Conservation (phyloP, 1,284 basidiomycete species). For the Tetrapyrgos nigripes region DNA sequence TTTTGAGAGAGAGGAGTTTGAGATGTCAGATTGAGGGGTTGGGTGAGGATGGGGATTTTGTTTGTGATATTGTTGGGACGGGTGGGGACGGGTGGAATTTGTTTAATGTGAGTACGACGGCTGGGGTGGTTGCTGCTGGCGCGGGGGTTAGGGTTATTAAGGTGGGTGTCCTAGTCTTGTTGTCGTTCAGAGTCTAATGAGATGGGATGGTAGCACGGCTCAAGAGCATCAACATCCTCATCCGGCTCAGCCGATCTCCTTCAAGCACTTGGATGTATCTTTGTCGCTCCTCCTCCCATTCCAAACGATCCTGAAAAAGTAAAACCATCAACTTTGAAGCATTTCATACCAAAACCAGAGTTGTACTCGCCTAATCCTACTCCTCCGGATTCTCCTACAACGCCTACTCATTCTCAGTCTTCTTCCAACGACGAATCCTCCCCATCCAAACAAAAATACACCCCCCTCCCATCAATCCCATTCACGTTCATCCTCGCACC, state of each 20-base stretch:
- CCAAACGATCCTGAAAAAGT: not conserved
- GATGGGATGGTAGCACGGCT: slow-evolving; percentile 78
- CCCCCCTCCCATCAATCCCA: slow-evolving; percentile 16
- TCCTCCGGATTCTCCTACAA: slow-evolving; percentile 33
- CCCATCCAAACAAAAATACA: not conserved
- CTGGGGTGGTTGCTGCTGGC: slow-evolving; percentile 95
- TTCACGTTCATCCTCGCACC: slow-evolving; percentile 21
- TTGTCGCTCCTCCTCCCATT: slow-evolving; percentile 59
- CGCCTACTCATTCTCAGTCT: too few species aligned
- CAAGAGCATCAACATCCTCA: slow-evolving; percentile 91
- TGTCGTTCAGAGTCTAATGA: slow-evolving; percentile 11
- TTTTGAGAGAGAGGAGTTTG: slow-evolving; percentile 74
- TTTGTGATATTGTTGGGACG: slow-evolving; percentile 71
- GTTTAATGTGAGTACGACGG: slow-evolving; percentile 97
- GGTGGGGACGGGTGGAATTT: slow-evolving; percentile 97
- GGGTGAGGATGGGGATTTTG: slow-evolving; percentile 65
- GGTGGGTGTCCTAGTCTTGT: slow-evolving; percentile 46
- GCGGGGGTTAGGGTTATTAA: slow-evolving; percentile 95
- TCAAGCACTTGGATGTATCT: slow-evolving; percentile 84
- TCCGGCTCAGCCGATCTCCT: slow-evolving; percentile 97
- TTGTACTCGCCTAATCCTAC: not conserved
- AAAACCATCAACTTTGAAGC: too few species aligned
- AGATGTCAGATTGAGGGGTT: slow-evolving; percentile 62
- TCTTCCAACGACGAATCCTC: too few species aligned
- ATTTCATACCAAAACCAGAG: not conserved